Percentiles rank a stretch among this genome's conserved stretches.
These are phyloP conservation scores for Waltiozyma sp. DNA, from an alignment of 1,139 yeast species.

Conservation along the genomic window DNA sequence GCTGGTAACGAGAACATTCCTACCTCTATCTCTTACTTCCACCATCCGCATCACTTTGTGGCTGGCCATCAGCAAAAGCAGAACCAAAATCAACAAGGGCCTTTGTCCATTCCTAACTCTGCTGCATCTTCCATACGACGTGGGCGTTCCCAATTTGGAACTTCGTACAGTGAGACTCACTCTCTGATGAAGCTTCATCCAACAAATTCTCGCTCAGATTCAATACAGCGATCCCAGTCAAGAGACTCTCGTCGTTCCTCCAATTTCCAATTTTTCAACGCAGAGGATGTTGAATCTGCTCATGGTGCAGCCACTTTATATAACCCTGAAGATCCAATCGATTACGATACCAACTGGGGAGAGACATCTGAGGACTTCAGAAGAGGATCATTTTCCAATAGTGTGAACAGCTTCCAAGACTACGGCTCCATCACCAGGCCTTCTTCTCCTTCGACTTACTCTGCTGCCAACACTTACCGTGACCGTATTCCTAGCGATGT, in stretches of 20 bases:
- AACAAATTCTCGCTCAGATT: conserved; percentile 23
- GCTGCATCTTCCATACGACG: conserved; percentile 21
- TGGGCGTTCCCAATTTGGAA: conserved; percentile 18
- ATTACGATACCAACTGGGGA: conserved; percentile 64
- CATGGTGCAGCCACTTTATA: conserved; percentile 81
- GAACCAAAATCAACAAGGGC: conserved; percentile 1
- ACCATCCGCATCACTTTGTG: conserved; percentile 49
- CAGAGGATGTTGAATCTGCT: conserved; percentile 75
- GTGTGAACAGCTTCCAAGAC: conserved; percentile 18
- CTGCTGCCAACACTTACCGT: conserved; percentile 28
- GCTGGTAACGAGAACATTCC: conserved; percentile 83
- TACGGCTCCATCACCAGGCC: conserved; percentile 20
- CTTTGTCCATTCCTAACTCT: conserved; percentile 13
- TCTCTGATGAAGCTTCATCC: conserved; percentile 5
- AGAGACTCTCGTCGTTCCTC: conserved; percentile 11
- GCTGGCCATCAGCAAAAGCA: not conserved
- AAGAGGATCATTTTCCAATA: conserved; percentile 21
- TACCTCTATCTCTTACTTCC: conserved; percentile 80
- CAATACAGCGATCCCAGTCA: conserved; percentile 22
- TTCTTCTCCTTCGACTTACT: conserved; percentile 24
- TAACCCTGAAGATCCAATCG: conserved; percentile 35
- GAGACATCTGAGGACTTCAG: conserved; percentile 26
- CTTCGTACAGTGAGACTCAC: conserved; percentile 19
- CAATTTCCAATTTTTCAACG: conserved; percentile 64
- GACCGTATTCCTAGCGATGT: conserved; percentile 31